Evolutionary conservation across 2,329 filamentous ascomycete genomes (phyloP), one percentile per base, ranked within the genome.

Genomic region (Cryphonectria carpinicola): DNA sequence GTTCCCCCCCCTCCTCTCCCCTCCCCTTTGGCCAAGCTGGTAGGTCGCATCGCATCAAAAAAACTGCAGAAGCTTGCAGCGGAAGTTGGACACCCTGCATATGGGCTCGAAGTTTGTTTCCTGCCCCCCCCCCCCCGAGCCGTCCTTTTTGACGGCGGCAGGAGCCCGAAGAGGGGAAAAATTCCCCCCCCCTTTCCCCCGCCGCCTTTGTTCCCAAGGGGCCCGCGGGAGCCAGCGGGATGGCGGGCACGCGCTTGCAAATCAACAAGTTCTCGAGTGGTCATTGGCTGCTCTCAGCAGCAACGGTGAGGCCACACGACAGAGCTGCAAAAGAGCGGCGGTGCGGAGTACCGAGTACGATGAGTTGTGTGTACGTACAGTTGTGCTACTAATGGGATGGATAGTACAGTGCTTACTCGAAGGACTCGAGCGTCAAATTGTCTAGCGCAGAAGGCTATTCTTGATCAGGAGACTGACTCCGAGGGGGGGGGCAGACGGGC

Each of bases 391-490:
- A 39, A 39, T 39, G 37, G 37, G 8, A 35, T 60, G n/a, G n/a
- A n/a, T n/a, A 39, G 58, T 61, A 61, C 19, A 2, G n/a, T n/a
- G n/a, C n/a, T n/a, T n/a, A n/a, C n/a, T n/a, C n/a, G n/a, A n/a
- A n/a, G n/a, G n/a, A n/a, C n/a, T 41, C n/a, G 61, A 37, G 58
- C 58, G 3, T 37, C 56, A 60, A 60, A 35, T 35, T 54, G 19
- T 56, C 37, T 49, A 62, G 70, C 67, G 65, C 63, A 41, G 28
- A 5, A 61, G 35, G 66, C 70, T 71, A 69, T 64, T 37, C 67
- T 69, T 41, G 17, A 64, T 69, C 58, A n/a, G 67, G 70, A 37
- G 49, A 69, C 43, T 65, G 52, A 28, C 70, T 52, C 70, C 70
- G 70, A 69, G 67, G 37, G 62, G 62, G 46, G 8, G n/a, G n/a